phyloP scores from a whole-genome alignment of 345 rosid genomes.

The Chamaenerion angustifolium region DNA sequence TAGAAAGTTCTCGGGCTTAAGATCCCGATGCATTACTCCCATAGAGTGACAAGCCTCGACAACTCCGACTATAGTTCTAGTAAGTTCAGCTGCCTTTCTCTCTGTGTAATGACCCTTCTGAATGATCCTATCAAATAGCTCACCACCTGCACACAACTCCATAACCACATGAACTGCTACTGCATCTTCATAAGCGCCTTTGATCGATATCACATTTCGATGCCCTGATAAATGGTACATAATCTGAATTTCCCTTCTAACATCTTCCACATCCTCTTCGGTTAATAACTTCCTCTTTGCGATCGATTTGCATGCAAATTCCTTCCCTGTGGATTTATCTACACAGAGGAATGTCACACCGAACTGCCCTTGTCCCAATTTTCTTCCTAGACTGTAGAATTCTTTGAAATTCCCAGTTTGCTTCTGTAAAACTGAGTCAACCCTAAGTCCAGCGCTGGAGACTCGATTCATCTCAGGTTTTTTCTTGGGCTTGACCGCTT shows the following conservation, averaged over 20 bases:
- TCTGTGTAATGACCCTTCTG: slow-evolving; percentile 80
- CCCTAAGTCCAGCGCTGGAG: slow-evolving; percentile 58
- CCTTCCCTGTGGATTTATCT: slow-evolving; percentile 48
- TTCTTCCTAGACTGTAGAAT: slow-evolving; percentile 54
- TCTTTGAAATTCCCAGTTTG: slow-evolving; percentile 70
- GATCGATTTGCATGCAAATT: slow-evolving; percentile 79
- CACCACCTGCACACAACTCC: slow-evolving; percentile 85
- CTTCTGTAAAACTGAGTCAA: slow-evolving; percentile 56
- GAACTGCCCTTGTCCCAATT: slow-evolving; percentile 86
- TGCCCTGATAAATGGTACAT: slow-evolving; percentile 90
- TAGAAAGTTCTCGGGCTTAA: slow-evolving; percentile 83
- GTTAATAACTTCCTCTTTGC: slow-evolving; percentile 76
- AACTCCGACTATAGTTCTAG: slow-evolving; percentile 72
- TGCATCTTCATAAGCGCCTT: slow-evolving; percentile 79
- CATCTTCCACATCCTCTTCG: slow-evolving; percentile 79
- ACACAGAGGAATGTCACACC: slow-evolving; percentile 69
- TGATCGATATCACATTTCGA: slow-evolving; percentile 62
- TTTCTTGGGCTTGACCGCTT: slow-evolving; percentile 27
- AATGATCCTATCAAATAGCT: slow-evolving; percentile 79
- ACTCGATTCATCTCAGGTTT: slow-evolving; percentile 43
- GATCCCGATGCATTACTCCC: slow-evolving; percentile 89
- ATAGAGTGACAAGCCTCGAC: slow-evolving; percentile 80
- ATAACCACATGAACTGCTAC: slow-evolving; percentile 78
- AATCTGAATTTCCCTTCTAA: slow-evolving; percentile 77
- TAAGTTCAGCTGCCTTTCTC: slow-evolving; percentile 75